Conservation (phyloP, 2,329 filamentous ascomycete species). For the Fusarium anguioides region DNA sequence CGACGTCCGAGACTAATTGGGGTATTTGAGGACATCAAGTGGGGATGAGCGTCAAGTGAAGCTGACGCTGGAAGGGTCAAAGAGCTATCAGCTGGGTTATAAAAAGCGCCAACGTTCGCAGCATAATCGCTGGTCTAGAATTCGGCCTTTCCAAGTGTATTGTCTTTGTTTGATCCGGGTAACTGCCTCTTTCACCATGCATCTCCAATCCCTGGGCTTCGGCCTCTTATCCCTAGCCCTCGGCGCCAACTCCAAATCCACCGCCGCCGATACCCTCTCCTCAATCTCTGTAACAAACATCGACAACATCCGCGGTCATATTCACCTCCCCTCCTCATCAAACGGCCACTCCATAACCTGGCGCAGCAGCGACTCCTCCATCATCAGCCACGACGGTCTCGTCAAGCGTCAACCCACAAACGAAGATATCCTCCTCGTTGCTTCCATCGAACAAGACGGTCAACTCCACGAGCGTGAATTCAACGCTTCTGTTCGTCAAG, state of each 20-base stretch:
- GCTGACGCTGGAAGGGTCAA: not conserved
- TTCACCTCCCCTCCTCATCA: constrained; percentile 48
- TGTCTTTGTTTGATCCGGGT: not conserved
- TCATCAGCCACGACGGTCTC: constrained; percentile 51
- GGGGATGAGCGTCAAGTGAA: not conserved
- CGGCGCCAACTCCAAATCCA: not conserved
- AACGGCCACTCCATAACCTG: constrained; percentile 51
- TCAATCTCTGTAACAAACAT: constrained; percentile 48
- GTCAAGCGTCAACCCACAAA: constrained; percentile 49
- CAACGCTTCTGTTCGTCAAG: constrained; percentile 50
- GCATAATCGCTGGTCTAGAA: too few species aligned
- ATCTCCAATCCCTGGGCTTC: not conserved
- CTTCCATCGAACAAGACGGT: constrained; percentile 46
- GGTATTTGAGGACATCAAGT: not conserved
- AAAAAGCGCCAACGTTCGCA: not conserved
- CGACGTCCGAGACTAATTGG: not conserved
- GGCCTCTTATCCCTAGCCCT: constrained; percentile 1
- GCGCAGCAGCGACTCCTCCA: constrained; percentile 48
- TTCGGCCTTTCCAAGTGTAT: not conserved
- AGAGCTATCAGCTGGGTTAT: not conserved
- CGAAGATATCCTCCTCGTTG: constrained; percentile 50
- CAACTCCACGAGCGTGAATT: constrained; percentile 46
- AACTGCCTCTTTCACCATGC: not conserved
- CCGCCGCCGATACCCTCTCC: constrained; percentile 8
- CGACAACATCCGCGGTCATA: constrained; percentile 53